Conservation (phyloP, 2,329 filamentous ascomycete genomes). For the Rosellinia necatrix region DNA sequence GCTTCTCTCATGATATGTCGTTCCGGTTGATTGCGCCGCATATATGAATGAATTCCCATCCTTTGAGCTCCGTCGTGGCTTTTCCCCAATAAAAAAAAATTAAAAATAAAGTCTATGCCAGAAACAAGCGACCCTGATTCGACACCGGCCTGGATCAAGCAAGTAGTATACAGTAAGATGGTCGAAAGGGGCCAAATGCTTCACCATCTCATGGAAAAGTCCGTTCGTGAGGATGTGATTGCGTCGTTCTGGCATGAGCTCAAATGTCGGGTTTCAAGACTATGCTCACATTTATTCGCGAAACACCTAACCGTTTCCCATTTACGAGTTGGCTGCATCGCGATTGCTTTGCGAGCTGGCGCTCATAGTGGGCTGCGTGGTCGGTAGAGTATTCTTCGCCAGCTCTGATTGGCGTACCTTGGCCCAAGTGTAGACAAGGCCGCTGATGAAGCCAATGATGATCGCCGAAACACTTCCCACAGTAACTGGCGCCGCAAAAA, state of each 20-base stretch:
- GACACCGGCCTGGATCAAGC: constrained; percentile 28
- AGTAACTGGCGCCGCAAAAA: constrained; percentile 94
- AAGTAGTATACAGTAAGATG: constrained; percentile 39
- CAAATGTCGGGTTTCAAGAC: constrained; percentile 1
- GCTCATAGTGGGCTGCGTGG: constrained; percentile 74
- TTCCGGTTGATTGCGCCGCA: constrained; percentile 29
- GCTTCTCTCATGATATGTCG: constrained; percentile 19
- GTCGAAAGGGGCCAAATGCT: constrained; percentile 24
- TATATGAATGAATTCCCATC: constrained; percentile 26
- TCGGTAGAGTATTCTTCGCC: constrained; percentile 69
- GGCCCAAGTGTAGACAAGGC: constrained; percentile 85
- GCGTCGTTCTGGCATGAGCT: constrained; percentile 15
- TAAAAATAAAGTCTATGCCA: constrained; percentile 39
- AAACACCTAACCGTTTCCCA: constrained; percentile 8
- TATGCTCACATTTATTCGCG: constrained; percentile 13
- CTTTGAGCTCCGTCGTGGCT: constrained; percentile 18
- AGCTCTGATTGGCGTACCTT: constrained; percentile 79
- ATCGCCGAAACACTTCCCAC: constrained; percentile 92
- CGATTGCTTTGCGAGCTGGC: constrained; percentile 90
- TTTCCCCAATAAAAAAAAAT: constrained; percentile 29
- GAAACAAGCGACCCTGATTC: constrained; percentile 29
- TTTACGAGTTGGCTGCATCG: constrained; percentile 75
- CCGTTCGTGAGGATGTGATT: constrained; percentile 25
- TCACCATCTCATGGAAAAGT: constrained; percentile 26
- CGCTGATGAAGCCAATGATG: constrained; percentile 85